Base-by-base conservation (phyloP, 306 rosid species). In the Hippophae rhamnoides region DNA sequence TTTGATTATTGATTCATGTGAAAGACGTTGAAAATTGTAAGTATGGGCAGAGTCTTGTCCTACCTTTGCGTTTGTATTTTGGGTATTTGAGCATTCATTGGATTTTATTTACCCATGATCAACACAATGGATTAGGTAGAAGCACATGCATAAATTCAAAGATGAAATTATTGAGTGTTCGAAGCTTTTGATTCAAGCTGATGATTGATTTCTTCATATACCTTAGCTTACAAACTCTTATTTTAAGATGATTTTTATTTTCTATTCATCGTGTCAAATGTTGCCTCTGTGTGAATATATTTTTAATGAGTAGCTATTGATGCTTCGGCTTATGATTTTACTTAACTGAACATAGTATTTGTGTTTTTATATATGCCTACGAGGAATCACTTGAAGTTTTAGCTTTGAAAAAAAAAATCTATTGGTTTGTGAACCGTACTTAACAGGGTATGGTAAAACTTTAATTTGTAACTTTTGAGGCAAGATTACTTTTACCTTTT, bases 391-490 rank as follows among this genome's bases (percentile, higher is more conserved):
- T 48, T 48, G 5, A 10, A 8, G 4, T 5, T 10, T 10, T 1
- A 10, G 10, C 52, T 5, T 10, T 48, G 12, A 6, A 12, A n/a
- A n/a, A 13, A 48, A 10, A 48, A 14, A 10, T 7, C 52, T 48
- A 7, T 1, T 23, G 14, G 12, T 48, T 7, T 48, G 52, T n/a
- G 10, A 8, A 14, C 25, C n/a, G 10, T 52, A 67, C 27, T 9
- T 50, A 51, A 47, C 48, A 44, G 52, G 56, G 54, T n/a, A 23
- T 44, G 11, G 18, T 49, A 13, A 9, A 43, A 54, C 45, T 45
- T 53, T 57, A 26, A 13, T 43, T 41, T 13, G 54, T 41, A 11
- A 56, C 72, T 67, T 72, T 38, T 56, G 54, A 56, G 56, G 57
- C 54, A 5, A 6, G 64, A 51, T 56, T 61, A 43, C 56, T 26